Evolutionary conservation across 2,329 filamentous ascomycete genomes (phyloP), one percentile per base, ranked within the genome.

Genomic region (Daldinia sp.): DNA sequence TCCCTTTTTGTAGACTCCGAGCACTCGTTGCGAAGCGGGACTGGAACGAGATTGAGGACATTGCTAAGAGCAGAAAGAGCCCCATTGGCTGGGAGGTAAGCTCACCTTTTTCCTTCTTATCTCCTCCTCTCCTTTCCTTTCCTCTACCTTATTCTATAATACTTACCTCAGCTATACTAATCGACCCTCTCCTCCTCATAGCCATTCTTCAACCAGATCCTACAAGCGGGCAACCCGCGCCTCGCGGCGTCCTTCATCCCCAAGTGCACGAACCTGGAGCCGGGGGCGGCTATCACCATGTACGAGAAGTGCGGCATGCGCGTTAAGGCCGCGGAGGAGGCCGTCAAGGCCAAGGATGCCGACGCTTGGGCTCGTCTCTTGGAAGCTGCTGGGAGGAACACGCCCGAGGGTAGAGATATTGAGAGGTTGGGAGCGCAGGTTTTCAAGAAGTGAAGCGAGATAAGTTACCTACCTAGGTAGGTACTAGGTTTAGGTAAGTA

Each of bases 21-120:
- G 96, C 94, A 0, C 86, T 98, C 57, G 93, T 99, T 2, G 92
- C 93, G 15, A 93, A 94, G 78, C 88, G 96, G 62, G 93, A 97
- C 77, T 99, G 94, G 94, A 90, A 88, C 58, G 95, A 98, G 78
- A 87, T 99, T 65, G 94, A 98, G 79, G 94, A 98, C 74, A 88
- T 93, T 73, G 88, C 89, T 39, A 92, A 90, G 77, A 87, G 86
- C 76, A 88, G 92, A 77, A 97, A 94, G 80, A 96, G 92, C 65
- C 93, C 95, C 0, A 98, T 99, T 78, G 95, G 95, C 10, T 99
- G 96, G 96, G 93, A 97, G 88, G 92, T 93, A 81, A 84, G 89
- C 82, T 46, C 41, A 20, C 13, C 15, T 18, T 23, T 18, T 37
- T 28, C 35, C 3, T 15, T 35, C 3, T 35, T 10, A 35, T 35